phyloP scores from a whole-genome alignment of 2,329 filamentous ascomycete genomes.

The Metarhizium rileyi region DNA sequence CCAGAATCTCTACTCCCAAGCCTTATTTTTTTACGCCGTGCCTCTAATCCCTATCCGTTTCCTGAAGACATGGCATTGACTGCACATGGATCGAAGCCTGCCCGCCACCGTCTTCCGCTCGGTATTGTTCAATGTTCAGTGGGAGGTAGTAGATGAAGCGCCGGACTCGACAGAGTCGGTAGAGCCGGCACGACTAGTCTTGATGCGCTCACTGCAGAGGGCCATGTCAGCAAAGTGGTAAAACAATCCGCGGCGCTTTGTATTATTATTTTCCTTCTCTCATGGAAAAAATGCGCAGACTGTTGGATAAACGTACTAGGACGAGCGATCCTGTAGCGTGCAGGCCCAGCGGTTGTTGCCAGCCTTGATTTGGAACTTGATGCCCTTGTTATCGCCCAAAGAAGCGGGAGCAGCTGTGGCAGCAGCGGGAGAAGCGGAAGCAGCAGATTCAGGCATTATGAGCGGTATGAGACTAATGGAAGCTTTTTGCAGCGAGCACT shows the following conservation, averaged over 20 bases:
- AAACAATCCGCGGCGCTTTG: too few species aligned
- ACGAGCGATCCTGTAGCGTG: slow-evolving; percentile 32
- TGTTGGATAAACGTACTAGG: slow-evolving; percentile 28
- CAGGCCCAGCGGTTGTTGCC: slow-evolving; percentile 29
- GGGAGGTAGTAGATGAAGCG: slow-evolving; percentile 14
- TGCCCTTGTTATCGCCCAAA: slow-evolving; percentile 28
- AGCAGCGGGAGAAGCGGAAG: slow-evolving; percentile 9
- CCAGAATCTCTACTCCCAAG: neutral
- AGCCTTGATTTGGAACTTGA: slow-evolving; percentile 38
- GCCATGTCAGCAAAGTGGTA: slow-evolving; percentile 9
- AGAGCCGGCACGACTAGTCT: slow-evolving; percentile 27
- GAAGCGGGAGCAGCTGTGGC: slow-evolving; percentile 12
- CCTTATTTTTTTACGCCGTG: neutral
- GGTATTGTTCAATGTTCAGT: neutral
- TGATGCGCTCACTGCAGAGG: slow-evolving; percentile 27
- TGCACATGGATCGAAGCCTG: too few species aligned
- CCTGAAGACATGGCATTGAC: too few species aligned
- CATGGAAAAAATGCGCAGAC: neutral
- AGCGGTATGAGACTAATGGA: too few species aligned
- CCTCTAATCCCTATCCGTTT: too few species aligned
- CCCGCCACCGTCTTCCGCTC: neutral
- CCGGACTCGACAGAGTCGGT: slow-evolving; percentile 24
- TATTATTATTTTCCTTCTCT: too few species aligned
- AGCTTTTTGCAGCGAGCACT: too few species aligned
- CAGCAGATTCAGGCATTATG: slow-evolving; percentile 12